Base-by-base conservation (phyloP, 1,139 yeast genomes). In the Taphrina wiesneri region DNA sequence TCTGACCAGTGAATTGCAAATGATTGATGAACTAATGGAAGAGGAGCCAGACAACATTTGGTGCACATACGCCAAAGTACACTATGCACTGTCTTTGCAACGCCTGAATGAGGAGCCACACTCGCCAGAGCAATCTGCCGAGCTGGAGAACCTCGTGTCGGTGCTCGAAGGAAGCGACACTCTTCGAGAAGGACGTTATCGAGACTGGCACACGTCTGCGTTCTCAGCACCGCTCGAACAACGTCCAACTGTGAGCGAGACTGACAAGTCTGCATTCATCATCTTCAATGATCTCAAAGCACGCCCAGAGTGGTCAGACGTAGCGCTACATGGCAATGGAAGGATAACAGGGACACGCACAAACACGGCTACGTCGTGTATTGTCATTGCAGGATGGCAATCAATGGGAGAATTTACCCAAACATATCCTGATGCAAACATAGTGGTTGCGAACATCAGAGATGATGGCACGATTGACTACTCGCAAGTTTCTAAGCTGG, bases 121-220 rank as follows among this genome's bases (percentile, higher is more conserved):
- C 0, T 67, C 72, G 23, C 59, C 45, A 19, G 32, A 17, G 30
- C 34, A 39, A 49, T 25, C 32, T 6, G 68, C 65, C 2, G 72
- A 73, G n/a, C 70, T 71, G 5, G 17, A 57, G n/a, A 68, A 67
- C 6, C 67, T 73, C 28, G 75, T 87, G 47, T 70, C 77, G 3
- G 81, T 75, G 60, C 79, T 92, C 69, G 77, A 82, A 1, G 76
- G 78, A 56, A 78, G 83, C 17, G 98, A 92, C 75, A 93, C 96
- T 0, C 77, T 87, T 74, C 80, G 97, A 67, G 79, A 76, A 69
- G 84, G 85, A 39, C 80, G 88, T 70, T 90, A 90, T 70, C 67
- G 76, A 52, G 84, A 81, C 70, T 71, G 62, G 62, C 41, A 56
- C 32, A 28, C 32, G 46, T 15, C 49, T 26, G 21, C 32, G 6